Evolutionary conservation across 208 protist genomes (phyloP).

Genomic region (Wallacemonas sp.): DNA sequence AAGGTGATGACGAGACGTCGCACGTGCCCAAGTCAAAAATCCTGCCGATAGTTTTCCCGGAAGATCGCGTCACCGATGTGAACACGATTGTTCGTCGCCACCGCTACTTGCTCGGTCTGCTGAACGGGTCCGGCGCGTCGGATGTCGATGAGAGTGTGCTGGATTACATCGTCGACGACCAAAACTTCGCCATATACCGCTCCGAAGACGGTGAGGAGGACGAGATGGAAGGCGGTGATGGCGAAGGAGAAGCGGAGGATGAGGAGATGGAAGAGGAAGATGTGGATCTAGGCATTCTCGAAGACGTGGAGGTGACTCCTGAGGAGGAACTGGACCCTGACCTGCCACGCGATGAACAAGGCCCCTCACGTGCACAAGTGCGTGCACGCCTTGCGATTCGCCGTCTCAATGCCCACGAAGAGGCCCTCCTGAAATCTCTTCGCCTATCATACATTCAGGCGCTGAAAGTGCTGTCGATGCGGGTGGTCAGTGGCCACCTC

Average conservation of each 20-base stretch:
- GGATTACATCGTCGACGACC: slow-evolving; percentile 33
- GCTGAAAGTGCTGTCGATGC: slow-evolving; percentile 47
- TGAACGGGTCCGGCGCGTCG: neutral
- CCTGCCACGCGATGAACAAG: slow-evolving; percentile 4
- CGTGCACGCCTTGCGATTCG: slow-evolving; percentile 30
- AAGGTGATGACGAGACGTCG: neutral
- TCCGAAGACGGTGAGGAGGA: slow-evolving; percentile 29
- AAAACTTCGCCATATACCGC: slow-evolving; percentile 17
- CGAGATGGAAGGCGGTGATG: slow-evolving; percentile 14
- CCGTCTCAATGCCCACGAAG: slow-evolving; percentile 46
- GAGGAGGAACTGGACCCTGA: slow-evolving; percentile 20
- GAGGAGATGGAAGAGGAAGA: slow-evolving; percentile 35
- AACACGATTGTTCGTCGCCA: neutral
- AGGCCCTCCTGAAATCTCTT: slow-evolving; percentile 48
- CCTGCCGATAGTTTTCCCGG: neutral
- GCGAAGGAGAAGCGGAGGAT: slow-evolving; percentile 28
- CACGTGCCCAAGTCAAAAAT: no score
- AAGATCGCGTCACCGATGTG: slow-evolving; percentile 8
- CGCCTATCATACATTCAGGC: slow-evolving; percentile 69
- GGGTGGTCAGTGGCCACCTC: slow-evolving; percentile 51
- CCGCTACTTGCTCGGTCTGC: neutral
- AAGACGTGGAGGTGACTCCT: slow-evolving; percentile 47
- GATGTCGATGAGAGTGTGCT: neutral
- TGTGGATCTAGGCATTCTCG: slow-evolving; percentile 24
- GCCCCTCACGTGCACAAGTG: slow-evolving; percentile 1